Conservation (phyloP, 176 grass and related monocot genomes). For the Aegilops sharonensis region DNA sequence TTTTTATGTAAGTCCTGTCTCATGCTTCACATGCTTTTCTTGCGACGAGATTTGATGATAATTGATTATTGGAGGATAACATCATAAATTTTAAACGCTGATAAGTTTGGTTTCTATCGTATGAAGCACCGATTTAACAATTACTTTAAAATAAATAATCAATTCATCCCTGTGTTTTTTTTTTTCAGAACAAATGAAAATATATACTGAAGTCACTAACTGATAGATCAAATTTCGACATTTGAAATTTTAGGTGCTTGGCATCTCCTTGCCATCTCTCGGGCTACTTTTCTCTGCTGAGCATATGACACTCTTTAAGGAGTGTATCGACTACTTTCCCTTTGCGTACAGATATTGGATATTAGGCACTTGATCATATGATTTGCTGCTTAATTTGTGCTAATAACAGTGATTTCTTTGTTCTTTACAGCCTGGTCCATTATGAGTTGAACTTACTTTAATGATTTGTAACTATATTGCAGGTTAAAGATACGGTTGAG, state of each 20-base stretch:
- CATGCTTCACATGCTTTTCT: neutral
- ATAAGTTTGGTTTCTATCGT: neutral
- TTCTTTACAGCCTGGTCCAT: neutral
- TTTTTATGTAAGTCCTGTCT: constrained; percentile 75
- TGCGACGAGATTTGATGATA: neutral
- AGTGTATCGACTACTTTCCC: neutral
- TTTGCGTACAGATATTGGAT: constrained; percentile 14
- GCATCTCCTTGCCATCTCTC: neutral
- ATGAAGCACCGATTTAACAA: neutral
- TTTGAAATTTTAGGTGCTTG: neutral
- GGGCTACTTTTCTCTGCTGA: neutral
- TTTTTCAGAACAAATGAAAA: neutral
- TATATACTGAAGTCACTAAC: neutral
- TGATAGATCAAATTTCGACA: neutral
- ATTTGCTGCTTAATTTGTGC: neutral
- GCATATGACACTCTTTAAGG: neutral
- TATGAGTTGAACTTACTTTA: neutral
- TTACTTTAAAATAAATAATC: neutral
- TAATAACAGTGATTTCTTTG: neutral
- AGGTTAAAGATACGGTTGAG: constrained; percentile 98
- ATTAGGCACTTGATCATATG: neutral
- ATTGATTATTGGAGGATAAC: neutral
- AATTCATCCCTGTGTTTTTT: neutral
- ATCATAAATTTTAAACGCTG: neutral
- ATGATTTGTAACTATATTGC: constrained; percentile 24